Conservation (phyloP, 176 grass and related monocot genomes). For the Rhipidocladum racemiflorum region DNA sequence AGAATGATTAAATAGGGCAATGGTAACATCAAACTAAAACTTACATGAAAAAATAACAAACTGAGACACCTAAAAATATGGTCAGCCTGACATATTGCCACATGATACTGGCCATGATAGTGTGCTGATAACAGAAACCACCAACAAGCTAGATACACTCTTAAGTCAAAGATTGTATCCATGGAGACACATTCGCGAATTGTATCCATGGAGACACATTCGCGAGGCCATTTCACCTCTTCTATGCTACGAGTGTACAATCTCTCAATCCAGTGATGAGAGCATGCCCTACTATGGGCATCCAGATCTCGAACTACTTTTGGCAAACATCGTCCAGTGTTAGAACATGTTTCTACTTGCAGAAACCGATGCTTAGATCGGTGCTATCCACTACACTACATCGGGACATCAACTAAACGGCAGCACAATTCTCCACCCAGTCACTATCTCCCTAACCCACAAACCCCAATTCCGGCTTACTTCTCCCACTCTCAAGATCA, state of each 20-base stretch:
- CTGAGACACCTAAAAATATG: not conserved
- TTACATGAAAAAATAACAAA: not conserved
- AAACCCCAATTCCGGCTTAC: not conserved
- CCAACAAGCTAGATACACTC: not conserved
- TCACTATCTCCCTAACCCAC: not conserved
- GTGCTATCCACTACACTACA: not conserved
- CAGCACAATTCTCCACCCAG: not conserved
- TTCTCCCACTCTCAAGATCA: conserved; percentile 5
- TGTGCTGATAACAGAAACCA: not conserved
- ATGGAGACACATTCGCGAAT: not conserved
- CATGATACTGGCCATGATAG: not conserved
- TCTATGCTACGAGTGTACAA: not conserved
- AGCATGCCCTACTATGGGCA: not conserved
- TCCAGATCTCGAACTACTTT: conserved; percentile 27
- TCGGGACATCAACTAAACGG: conserved; percentile 3
- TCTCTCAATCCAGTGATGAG: not conserved
- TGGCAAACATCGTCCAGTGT: not conserved
- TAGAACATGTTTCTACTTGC: conserved; percentile 4
- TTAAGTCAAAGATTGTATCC: not conserved
- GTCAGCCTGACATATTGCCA: not conserved
- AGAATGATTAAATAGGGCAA: not conserved
- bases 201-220: not conserved
- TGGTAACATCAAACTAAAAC: not conserved
- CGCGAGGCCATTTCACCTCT: not conserved
- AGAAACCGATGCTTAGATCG: conserved; percentile 1